Base-by-base conservation (phyloP, 108 stramenopile species). In the Skeletonema costatum region DNA sequence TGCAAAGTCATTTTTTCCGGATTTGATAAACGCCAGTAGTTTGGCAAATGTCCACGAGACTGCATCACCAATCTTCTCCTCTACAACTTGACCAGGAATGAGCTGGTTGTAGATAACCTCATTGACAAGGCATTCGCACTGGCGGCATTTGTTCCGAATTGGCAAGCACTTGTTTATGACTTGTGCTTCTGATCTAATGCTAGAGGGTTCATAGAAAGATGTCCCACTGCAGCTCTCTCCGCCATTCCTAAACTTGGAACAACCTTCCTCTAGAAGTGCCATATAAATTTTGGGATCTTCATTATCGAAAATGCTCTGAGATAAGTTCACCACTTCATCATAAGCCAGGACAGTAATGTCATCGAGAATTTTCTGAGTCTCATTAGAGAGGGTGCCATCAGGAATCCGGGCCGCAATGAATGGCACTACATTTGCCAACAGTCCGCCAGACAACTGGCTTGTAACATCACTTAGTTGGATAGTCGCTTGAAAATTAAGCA, bases 91-190 rank as follows among this genome's bases (percentile, higher is more conserved):
- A 16, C 50, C 64, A 14, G 73, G 73, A 9, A 73, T 64, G 19
- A 48, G 32, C 32, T 73, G 64, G 32, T 73, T 73, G 33, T 46
- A 73, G 30, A 73, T 29, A 3, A 48, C 42, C 39, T 73, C 62
- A 42, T 72, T 72, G 10, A 48, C 71, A 19, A 72, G 19, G 36
- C 71, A 72, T 25, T 72, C 60, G 14, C 71, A 72, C 30, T 64
- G 71, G 6, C 32, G 9, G 14, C 71, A 72, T 25, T 72, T 64
- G 62, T 72, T 61, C 6, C 62, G 60, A 19, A 72, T 72, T 6
- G 16, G 31, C 3, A 72, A 13, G 14, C 71, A 72, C 39, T 72
- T 72, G 5, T 42, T 72, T 31, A 38, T 63, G 3, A 64, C 25
- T 41, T 61, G 29, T 7, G 64, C 71, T 13, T 39, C 2, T 17